Evolutionary conservation across 2,329 filamentous ascomycete species (phyloP).

Genomic region (Exophiala calicioides): DNA sequence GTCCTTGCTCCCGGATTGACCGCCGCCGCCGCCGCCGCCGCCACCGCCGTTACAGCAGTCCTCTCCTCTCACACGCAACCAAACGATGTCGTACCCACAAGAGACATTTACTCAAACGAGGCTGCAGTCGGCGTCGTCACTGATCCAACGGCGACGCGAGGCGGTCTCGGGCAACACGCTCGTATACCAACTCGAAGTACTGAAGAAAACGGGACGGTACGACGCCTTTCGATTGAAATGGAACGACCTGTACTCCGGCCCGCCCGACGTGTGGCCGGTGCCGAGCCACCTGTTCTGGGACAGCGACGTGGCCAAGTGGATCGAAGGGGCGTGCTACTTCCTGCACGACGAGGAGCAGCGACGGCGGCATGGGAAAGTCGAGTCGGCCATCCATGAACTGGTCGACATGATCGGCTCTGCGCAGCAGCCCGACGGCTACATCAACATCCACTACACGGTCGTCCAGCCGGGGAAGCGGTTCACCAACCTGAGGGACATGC

Average conservation of each 20-base stretch:
- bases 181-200: constrained; percentile 54
- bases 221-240: constrained; percentile 60
- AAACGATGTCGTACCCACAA: constrained; percentile 41
- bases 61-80: no score
- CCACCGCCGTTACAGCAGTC: no score
- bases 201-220: constrained; percentile 58
- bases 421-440: constrained; percentile 62
- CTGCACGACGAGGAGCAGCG: no score
- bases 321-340: constrained; percentile 63
- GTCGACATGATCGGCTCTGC: constrained; percentile 59
- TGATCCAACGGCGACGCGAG: constrained; percentile 42
- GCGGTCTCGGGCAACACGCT: constrained; percentile 49
- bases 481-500: constrained; percentile 62
- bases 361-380: constrained; percentile 48
- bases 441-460: constrained; percentile 65
- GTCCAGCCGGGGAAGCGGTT: constrained; percentile 58
- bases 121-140: constrained; percentile 37
- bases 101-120: constrained; percentile 40
- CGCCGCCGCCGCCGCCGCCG: no score
- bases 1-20: no score
- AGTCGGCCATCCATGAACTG: constrained; percentile 56
- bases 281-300: constrained; percentile 63
- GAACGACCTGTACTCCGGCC: constrained; percentile 56
- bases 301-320: constrained; percentile 60
- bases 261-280: constrained; percentile 55